Conservation (phyloP, 768 basidiomycete species). For the Coprinopsis sp. region DNA sequence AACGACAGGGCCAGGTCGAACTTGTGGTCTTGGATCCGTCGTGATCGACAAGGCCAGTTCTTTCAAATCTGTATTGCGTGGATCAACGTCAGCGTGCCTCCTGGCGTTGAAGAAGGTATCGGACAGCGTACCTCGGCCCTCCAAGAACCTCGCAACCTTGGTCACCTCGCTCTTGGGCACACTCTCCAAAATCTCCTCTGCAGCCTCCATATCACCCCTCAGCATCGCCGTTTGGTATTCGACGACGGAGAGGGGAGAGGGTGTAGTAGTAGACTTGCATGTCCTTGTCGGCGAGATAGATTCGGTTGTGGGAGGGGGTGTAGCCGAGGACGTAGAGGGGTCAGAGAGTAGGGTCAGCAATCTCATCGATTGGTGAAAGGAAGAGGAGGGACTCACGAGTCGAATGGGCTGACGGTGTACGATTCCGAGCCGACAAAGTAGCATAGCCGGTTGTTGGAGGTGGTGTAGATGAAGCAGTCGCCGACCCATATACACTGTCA, state of each 20-base stretch:
- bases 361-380: neutral
- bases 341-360: conserved; percentile 30
- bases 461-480: conserved; percentile 98
- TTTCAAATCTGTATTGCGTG: conserved; percentile 76
- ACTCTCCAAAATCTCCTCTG: conserved; percentile 73
- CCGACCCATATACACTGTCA: conserved; percentile 99
- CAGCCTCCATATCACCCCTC: conserved; percentile 81
- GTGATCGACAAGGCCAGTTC: conserved; percentile 91
- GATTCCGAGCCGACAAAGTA: conserved; percentile 94
- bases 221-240: conserved; percentile 97
- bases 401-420: conserved; percentile 92
- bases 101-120: no score
- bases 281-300: conserved; percentile 95
- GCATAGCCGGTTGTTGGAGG: conserved; percentile 77
- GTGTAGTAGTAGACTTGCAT: conserved; percentile 79
- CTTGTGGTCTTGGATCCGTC: conserved; percentile 89
- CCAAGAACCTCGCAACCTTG: conserved; percentile 92
- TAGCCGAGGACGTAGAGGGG: conserved; percentile 91
- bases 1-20: conserved; percentile 90
- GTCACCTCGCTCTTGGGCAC: conserved; percentile 90
- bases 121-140: conserved; percentile 63
- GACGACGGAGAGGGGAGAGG: conserved; percentile 80
- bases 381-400: conserved; percentile 58
- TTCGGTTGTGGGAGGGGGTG: conserved; percentile 89
- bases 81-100: neutral